These are phyloP conservation scores for Fusarium dlaminii DNA, from an alignment of 2,329 filamentous ascomycete genomes.

Conservation along the genomic window DNA sequence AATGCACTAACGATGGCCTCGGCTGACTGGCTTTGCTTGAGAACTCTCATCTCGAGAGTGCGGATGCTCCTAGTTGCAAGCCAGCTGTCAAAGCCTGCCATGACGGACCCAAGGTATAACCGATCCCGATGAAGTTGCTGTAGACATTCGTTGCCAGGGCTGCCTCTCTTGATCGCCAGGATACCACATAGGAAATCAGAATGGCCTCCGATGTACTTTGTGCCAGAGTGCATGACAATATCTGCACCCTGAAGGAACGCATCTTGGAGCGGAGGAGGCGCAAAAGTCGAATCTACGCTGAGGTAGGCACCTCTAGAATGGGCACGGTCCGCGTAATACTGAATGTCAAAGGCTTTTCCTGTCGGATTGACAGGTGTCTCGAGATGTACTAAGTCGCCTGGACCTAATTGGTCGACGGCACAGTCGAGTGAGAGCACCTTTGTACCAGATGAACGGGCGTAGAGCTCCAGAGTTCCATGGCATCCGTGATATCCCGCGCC, in stretches of 20 bases:
- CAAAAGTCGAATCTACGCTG: slow-evolving; percentile 91
- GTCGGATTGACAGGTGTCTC: slow-evolving; percentile 94
- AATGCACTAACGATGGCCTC: slow-evolving; percentile 64
- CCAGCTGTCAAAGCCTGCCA: slow-evolving; percentile 93
- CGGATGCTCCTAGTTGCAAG: slow-evolving; percentile 85
- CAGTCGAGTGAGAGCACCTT: slow-evolving; percentile 76
- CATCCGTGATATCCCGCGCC: slow-evolving; percentile 91
- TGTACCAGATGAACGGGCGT: slow-evolving; percentile 79
- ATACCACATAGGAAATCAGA: slow-evolving; percentile 92
- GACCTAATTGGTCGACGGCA: slow-evolving; percentile 69
- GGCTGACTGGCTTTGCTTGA: slow-evolving; percentile 77
- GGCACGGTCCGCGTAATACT: slow-evolving; percentile 75
- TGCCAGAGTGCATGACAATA: slow-evolving; percentile 88
- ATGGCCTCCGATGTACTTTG: slow-evolving; percentile 96
- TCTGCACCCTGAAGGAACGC: slow-evolving; percentile 85
- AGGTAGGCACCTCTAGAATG: slow-evolving; percentile 77
- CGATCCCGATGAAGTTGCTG: slow-evolving; percentile 72
- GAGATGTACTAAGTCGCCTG: slow-evolving; percentile 86
- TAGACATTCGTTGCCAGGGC: slow-evolving; percentile 67
- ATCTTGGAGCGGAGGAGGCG: slow-evolving; percentile 86
- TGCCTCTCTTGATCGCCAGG: slow-evolving; percentile 58
- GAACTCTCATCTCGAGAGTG: slow-evolving; percentile 84
- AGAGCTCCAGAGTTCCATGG: slow-evolving; percentile 81
- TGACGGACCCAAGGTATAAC: slow-evolving; percentile 78
- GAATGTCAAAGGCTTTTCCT: slow-evolving; percentile 80